phyloP scores from a whole-genome alignment of 495 filamentous ascomycete species.

The Penicillium salamii region DNA sequence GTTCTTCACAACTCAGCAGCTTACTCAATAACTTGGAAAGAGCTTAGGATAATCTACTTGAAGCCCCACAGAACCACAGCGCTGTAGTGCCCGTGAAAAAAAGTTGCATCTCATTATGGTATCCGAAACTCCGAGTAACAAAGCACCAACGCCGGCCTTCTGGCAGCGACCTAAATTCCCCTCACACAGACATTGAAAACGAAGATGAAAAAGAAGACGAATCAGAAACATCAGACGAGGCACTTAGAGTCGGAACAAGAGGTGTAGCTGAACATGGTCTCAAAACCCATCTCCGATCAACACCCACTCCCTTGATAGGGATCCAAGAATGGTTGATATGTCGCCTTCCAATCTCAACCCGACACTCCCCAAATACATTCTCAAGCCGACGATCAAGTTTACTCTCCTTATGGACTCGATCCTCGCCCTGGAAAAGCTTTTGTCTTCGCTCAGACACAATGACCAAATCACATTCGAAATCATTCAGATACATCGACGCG shows the following conservation, averaged over 20 bases:
- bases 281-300: slow-evolving; percentile 2
- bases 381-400: slow-evolving; percentile 3
- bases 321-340: slow-evolving; percentile 3
- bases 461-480: slow-evolving; percentile 5
- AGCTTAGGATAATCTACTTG: too few relatives aligned
- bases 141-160: too few relatives aligned
- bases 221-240: neutral
- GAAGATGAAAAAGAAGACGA: neutral
- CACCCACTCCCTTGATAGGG: slow-evolving; percentile 5
- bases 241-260: slow-evolving; percentile 1
- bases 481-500: slow-evolving; percentile 7
- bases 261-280: slow-evolving; percentile 5
- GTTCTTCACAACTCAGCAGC: too few relatives aligned
- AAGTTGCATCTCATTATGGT: too few relatives aligned
- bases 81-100: too few relatives aligned
- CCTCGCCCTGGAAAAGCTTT: slow-evolving; percentile 1
- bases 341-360: slow-evolving; percentile 3
- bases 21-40: too few relatives aligned
- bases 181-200: neutral
- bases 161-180: too few relatives aligned
- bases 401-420: slow-evolving; percentile 2
- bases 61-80: too few relatives aligned
- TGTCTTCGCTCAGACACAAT: slow-evolving; percentile 7
- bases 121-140: too few relatives aligned
- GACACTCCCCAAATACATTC: neutral